Evolutionary conservation across 495 filamentous ascomycete species (phyloP).

Genomic region (Podospora appendiculata): DNA sequence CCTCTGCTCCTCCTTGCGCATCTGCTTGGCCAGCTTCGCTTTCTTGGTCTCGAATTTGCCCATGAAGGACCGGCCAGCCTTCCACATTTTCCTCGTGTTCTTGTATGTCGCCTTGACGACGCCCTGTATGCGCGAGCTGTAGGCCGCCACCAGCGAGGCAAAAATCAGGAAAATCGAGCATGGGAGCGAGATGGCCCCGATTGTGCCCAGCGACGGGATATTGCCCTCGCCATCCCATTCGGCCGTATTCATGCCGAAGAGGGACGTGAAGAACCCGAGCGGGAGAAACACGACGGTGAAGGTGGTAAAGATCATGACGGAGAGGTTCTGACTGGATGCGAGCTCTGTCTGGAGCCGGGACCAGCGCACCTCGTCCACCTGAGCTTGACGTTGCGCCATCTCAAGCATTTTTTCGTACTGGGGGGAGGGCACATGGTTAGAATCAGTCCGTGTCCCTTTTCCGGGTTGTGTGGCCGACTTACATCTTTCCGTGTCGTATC

Average conservation of each 20-base stretch:
- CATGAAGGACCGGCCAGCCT: slow-evolving; percentile 8
- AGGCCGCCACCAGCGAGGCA: slow-evolving; percentile 32
- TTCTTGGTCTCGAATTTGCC: slow-evolving; percentile 19
- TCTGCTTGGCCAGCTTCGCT: slow-evolving; percentile 17
- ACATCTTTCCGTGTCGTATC: slow-evolving; percentile 38
- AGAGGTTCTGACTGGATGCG: slow-evolving; percentile 53
- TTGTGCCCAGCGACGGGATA: slow-evolving; percentile 23
- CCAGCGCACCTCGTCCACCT: slow-evolving; percentile 59
- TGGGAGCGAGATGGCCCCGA: slow-evolving; percentile 37
- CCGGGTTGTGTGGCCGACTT: slow-evolving; percentile 1
- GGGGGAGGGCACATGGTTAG: background rate
- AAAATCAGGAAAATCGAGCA: slow-evolving; percentile 29
- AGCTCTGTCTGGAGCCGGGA: slow-evolving; percentile 57
- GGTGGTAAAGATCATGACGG: slow-evolving; percentile 63
- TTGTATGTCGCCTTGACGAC: slow-evolving; percentile 21
- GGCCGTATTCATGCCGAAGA: slow-evolving; percentile 58
- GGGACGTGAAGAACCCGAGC: slow-evolving; percentile 57
- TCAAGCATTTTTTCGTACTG: slow-evolving; percentile 60
- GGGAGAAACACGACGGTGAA: slow-evolving; percentile 63
- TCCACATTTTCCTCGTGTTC: slow-evolving; percentile 3
- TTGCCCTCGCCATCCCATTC: slow-evolving; percentile 50
- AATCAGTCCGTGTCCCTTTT: too few relatives aligned
- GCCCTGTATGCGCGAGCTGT: slow-evolving; percentile 30
- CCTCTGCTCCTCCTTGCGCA: slow-evolving; percentile 16
- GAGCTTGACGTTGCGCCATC: slow-evolving; percentile 61